These are phyloP conservation scores for Wickerhamomyces sydowiorum DNA, from an alignment of 805 yeast species.

Conservation along the genomic window DNA sequence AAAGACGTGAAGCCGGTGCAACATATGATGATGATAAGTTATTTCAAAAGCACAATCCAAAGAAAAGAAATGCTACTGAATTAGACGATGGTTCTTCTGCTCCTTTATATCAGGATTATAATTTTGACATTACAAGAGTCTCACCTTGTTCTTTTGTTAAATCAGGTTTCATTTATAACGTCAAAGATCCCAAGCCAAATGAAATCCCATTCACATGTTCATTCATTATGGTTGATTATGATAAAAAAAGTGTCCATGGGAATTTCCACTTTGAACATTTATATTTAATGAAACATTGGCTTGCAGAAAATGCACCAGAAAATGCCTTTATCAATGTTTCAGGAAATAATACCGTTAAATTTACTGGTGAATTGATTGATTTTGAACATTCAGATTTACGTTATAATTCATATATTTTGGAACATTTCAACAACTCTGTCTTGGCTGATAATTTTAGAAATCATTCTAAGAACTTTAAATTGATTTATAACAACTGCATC, in stretches of 20 bases:
- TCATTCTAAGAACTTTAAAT: conserved; percentile 4
- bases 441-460: background rate
- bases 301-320: background rate
- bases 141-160: conserved; percentile 10
- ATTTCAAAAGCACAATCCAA: background rate
- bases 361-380: conserved; percentile 14
- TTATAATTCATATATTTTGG: conserved; percentile 3
- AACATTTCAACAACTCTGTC: conserved; percentile 1
- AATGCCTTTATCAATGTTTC: background rate
- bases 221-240: conserved; percentile 4
- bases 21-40: background rate
- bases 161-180: conserved; percentile 11
- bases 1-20: conserved; percentile 1
- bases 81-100: conserved; percentile 2
- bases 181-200: background rate
- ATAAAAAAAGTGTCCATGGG: conserved; percentile 1
- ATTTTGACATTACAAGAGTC: conserved; percentile 11
- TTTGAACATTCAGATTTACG: conserved; percentile 16
- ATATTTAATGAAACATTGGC: background rate
- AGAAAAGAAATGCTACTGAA: conserved; percentile 13
- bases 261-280: conserved; percentile 1
- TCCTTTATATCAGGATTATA: conserved; percentile 1
- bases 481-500: conserved; percentile 6
- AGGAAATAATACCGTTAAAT: background rate
- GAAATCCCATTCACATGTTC: conserved; percentile 2